These are phyloP conservation scores for Cladosporium phlei DNA, from an alignment of 2,329 filamentous ascomycete species.

Conservation along the genomic window DNA sequence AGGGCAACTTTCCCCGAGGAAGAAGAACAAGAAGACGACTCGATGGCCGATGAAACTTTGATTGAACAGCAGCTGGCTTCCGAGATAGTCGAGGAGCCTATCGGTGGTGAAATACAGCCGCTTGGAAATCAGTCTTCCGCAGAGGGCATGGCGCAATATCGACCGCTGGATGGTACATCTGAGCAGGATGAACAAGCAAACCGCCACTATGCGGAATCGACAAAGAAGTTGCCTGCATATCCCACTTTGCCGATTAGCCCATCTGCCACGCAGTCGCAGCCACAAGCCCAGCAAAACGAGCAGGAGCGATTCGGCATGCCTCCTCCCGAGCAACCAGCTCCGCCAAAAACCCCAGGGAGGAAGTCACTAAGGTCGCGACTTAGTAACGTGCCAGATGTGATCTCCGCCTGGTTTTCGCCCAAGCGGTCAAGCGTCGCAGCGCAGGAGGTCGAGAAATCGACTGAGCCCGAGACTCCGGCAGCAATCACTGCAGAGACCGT, in stretches of 20 bases:
- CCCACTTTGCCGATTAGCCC: slow-evolving; percentile 1
- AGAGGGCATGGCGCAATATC: too few species aligned
- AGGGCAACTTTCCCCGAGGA: neutral
- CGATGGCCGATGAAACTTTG: too few species aligned
- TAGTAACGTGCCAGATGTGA: slow-evolving; percentile 31
- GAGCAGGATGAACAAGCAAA: too few species aligned
- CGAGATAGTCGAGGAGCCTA: neutral
- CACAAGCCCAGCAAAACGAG: neutral
- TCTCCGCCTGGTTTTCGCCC: slow-evolving; percentile 34
- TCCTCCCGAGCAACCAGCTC: neutral
- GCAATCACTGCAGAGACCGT: neutral
- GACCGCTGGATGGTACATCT: too few species aligned
- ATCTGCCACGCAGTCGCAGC: neutral
- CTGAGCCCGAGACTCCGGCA: neutral
- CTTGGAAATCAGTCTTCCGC: neutral
- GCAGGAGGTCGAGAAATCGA: slow-evolving; percentile 12
- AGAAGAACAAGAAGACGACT: too few species aligned
- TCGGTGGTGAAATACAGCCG: neutral
- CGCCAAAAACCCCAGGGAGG: slow-evolving; percentile 19
- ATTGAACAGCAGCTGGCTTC: too few species aligned
- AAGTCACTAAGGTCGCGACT: slow-evolving; percentile 26
- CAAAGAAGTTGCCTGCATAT: too few species aligned
- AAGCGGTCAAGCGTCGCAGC: slow-evolving; percentile 18
- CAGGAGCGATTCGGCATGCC: slow-evolving; percentile 15
- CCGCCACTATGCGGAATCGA: too few species aligned